Evolutionary conservation across 2,329 filamentous ascomycete species (phyloP), one percentile per base, ranked within the genome.

Genomic region (Colletotrichum aenigma): DNA sequence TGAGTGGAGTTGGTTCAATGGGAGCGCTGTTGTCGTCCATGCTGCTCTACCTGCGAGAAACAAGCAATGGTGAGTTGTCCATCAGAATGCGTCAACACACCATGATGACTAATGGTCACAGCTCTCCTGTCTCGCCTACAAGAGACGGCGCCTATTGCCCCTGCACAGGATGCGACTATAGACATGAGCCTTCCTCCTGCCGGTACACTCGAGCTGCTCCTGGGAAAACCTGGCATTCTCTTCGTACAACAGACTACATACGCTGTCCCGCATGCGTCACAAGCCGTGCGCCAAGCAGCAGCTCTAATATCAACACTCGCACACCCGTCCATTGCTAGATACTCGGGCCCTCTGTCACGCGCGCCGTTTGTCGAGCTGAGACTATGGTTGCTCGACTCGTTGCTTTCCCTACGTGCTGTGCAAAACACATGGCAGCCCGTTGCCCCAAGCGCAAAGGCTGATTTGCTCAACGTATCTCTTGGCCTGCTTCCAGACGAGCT

Each of bases 341-440:
- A 83, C 21, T 69, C 81, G 6, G 80, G 79, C 3, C 85, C 83
- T 56, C 80, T 81, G 12, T 82, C 79, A 34, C 78, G 80, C 13
- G 80, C 82, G 18, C 82, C 81, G 72, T 85, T 86, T 66, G 82
- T 81, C 21, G 87, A 87, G 76, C 84, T 84, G 73, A 80, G 85
- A 1, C 84, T 87, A 15, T 91, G 89, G 89, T 81, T 91, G 15
- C 81, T 90, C 74, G 90, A 91, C 78, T 84, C 85, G 8, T 82
- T 87, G 77, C 83, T 88, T 43, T 84, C 86, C 56, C 80, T 90
- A 34, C 84, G 86, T 66, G 79, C 83, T 24, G 80, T 84, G 13
- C 86, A 87, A 73, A 84, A 82, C 34, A 81, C 82, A 76, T 86
- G 87, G 83, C 82, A 83, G 48, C 69, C 80, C 52, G 48, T 78